Conservation (phyloP, 768 basidiomycete species). For the Daedaleopsis nitida region DNA sequence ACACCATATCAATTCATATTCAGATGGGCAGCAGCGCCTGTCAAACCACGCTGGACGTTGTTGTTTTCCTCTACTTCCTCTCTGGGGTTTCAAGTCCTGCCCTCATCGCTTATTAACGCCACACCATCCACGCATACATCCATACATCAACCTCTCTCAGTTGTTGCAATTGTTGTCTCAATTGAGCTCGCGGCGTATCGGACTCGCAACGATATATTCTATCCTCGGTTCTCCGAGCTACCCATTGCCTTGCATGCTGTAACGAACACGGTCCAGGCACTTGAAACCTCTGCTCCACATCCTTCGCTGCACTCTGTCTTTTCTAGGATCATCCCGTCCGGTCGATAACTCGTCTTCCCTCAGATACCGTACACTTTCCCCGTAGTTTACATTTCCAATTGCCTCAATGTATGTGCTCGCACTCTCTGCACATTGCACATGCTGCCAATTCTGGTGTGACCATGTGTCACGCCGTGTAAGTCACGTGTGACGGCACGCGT, state of each 20-base stretch:
- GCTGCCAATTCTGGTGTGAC: too few species aligned
- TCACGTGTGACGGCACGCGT: slow-evolving; percentile 22
- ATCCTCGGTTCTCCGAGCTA: neutral
- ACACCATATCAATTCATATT: slow-evolving; percentile 14
- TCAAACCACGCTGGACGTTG: slow-evolving; percentile 19
- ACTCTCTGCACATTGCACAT: neutral
- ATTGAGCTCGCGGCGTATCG: slow-evolving; percentile 6
- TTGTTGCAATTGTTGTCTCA: slow-evolving; percentile 4
- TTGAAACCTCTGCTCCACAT: too few species aligned
- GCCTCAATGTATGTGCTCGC: neutral
- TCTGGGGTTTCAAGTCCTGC: neutral
- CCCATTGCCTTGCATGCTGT: neutral
- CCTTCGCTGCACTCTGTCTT: neutral
- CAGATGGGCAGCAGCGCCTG: slow-evolving; percentile 20
- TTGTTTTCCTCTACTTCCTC: slow-evolving; percentile 2
- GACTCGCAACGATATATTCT: slow-evolving; percentile 17
- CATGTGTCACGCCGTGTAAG: slow-evolving; percentile 8
- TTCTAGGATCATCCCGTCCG: neutral
- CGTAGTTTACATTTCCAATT: neutral
- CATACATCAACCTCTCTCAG: slow-evolving; percentile 10
- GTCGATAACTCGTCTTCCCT: neutral
- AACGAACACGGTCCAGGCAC: neutral
- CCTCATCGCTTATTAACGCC: neutral
- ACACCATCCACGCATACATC: slow-evolving; percentile 17
- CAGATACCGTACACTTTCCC: neutral